These are phyloP conservation scores for Neurospora sp. DNA, from an alignment of 2,329 filamentous ascomycete genomes.

Conservation along the genomic window DNA sequence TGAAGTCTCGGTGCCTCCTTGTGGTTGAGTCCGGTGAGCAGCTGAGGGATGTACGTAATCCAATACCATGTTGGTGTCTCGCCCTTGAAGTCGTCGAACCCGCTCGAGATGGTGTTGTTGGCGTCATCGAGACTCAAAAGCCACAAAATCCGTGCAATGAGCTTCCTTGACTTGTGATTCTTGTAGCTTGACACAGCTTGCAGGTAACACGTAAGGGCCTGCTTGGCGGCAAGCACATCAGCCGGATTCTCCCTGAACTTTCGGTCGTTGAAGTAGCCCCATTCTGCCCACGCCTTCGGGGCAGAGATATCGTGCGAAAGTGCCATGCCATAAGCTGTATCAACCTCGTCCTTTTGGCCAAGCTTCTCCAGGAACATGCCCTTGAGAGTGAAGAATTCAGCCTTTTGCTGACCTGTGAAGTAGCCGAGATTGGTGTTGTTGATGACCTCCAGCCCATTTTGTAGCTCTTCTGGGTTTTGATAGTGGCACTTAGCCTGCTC, in stretches of 20 bases:
- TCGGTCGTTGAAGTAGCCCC: slow-evolving; percentile 96
- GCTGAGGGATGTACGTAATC: slow-evolving; percentile 97
- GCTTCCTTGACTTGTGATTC: slow-evolving; percentile 89
- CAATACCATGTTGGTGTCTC: slow-evolving; percentile 99
- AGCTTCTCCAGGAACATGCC: slow-evolving; percentile 98
- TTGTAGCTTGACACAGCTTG: slow-evolving; percentile 96
- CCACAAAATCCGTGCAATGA: slow-evolving; percentile 91
- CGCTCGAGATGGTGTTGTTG: slow-evolving; percentile 69
- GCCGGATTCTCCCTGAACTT: slow-evolving; percentile 86
- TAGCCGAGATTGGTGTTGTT: slow-evolving; percentile 99
- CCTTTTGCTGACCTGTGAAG: slow-evolving; percentile 91
- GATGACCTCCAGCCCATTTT: slow-evolving; percentile 90
- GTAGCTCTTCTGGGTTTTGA: slow-evolving; percentile 87
- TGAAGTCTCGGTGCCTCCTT: slow-evolving; percentile 85
- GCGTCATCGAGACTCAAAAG: slow-evolving; percentile 86
- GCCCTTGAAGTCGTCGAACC: slow-evolving; percentile 94
- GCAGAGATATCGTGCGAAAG: slow-evolving; percentile 92
- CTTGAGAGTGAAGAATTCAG: slow-evolving; percentile 98
- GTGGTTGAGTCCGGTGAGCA: slow-evolving; percentile 82
- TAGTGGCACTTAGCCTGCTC: slow-evolving; percentile 99
- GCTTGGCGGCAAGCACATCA: slow-evolving; percentile 75
- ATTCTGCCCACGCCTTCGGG: slow-evolving; percentile 97
- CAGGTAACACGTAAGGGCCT: slow-evolving; percentile 90
- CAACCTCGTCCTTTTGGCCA: slow-evolving; percentile 80
- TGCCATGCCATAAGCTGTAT: slow-evolving; percentile 88